Conservation (phyloP, 2,329 filamentous ascomycete species). For the Calonectria honghensis region DNA sequence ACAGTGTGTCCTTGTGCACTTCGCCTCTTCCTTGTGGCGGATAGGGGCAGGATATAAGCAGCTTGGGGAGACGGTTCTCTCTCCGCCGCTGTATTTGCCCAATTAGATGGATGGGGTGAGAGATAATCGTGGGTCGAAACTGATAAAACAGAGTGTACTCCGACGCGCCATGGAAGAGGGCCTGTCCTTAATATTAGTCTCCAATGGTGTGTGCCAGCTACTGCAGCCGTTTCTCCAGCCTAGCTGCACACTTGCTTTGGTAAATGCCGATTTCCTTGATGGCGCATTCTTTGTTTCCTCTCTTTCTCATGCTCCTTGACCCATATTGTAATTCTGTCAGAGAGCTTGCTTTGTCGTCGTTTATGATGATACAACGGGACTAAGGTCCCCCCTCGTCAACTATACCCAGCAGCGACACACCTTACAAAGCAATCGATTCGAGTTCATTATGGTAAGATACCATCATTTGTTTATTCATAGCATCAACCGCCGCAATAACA, state of each 20-base stretch:
- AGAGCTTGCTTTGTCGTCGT: neutral
- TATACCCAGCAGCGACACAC: neutral
- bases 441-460: conserved; percentile 18
- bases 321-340: neutral
- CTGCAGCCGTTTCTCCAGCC: conserved; percentile 13
- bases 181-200: conserved; percentile 13
- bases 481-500: neutral
- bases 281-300: conserved; percentile 8
- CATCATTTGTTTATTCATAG: neutral
- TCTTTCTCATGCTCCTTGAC: neutral
- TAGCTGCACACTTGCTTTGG: neutral
- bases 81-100: neutral
- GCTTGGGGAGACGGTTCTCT: conserved; percentile 2
- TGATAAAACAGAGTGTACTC: neutral
- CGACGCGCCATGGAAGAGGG: neutral
- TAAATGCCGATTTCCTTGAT: neutral
- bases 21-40: conserved; percentile 7
- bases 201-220: conserved; percentile 6
- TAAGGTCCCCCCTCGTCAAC: neutral
- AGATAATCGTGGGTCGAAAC: neutral
- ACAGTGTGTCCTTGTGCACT: conserved; percentile 1
- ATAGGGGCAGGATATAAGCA: conserved; percentile 3
- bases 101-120: neutral
- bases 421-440: neutral
- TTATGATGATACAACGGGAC: neutral